Evolutionary conservation across 2,329 filamentous ascomycete genomes (phyloP).

Genomic region (Rhexocercosporidium sp.): DNA sequence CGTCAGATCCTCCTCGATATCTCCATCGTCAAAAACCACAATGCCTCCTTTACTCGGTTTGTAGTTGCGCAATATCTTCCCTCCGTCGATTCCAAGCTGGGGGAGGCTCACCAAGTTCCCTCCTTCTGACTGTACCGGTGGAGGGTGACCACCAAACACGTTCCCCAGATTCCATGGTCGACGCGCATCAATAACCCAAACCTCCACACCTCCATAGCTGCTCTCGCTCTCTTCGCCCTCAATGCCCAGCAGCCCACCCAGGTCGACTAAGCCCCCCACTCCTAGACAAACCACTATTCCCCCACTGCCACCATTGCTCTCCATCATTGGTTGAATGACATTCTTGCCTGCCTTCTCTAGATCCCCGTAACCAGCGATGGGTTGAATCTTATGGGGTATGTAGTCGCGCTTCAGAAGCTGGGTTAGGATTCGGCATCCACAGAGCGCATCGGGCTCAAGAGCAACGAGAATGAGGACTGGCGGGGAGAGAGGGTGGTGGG

Average conservation of each 20-base stretch:
- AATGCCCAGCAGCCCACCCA: slow-evolving; percentile 80
- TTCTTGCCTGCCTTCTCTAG: slow-evolving; percentile 79
- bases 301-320: slow-evolving; percentile 80
- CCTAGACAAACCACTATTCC: slow-evolving; percentile 92
- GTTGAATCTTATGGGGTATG: slow-evolving; percentile 96
- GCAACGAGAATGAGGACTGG: slow-evolving; percentile 91
- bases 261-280: slow-evolving; percentile 88
- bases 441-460: slow-evolving; percentile 93
- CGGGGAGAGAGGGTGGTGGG: slow-evolving; percentile 86
- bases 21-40: slow-evolving; percentile 93
- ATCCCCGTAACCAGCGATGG: slow-evolving; percentile 90
- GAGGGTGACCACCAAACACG: slow-evolving; percentile 78
- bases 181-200: slow-evolving; percentile 92
- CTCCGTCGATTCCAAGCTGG: slow-evolving; percentile 71
- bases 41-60: slow-evolving; percentile 83
- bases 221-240: slow-evolving; percentile 69
- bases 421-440: slow-evolving; percentile 92
- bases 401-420: slow-evolving; percentile 96
- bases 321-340: slow-evolving; percentile 85
- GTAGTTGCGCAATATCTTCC: slow-evolving; percentile 74
- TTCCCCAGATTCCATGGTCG: slow-evolving; percentile 95
- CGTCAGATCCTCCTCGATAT: slow-evolving; percentile 82
- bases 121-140: slow-evolving; percentile 51
- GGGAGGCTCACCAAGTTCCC: slow-evolving; percentile 50
- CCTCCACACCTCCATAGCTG: slow-evolving; percentile 81